Conservation (phyloP, 495 filamentous ascomycete genomes). For the Chaetomium fimeti region DNA sequence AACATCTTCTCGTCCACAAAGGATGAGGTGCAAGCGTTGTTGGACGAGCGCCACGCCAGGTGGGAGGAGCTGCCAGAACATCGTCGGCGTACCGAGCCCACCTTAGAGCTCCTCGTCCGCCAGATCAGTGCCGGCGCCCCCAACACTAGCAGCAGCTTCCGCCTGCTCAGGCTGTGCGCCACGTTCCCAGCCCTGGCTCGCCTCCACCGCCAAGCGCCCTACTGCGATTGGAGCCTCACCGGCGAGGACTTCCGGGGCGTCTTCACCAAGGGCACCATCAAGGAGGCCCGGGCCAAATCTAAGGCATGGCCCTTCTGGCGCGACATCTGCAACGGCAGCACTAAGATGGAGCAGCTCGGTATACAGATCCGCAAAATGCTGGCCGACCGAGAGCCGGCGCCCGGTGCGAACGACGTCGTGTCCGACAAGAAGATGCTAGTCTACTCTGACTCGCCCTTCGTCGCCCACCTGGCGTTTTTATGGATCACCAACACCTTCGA, state of each 20-base stretch:
- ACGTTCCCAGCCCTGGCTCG: slow-evolving; percentile 7
- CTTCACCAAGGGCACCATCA: slow-evolving; percentile 5
- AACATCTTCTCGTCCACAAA: slow-evolving; percentile 9
- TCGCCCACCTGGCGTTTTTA: slow-evolving; percentile 13
- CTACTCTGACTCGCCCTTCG: slow-evolving; percentile 9
- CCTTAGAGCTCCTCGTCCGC: slow-evolving; percentile 6
- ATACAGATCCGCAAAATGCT: slow-evolving; percentile 12
- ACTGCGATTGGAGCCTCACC: slow-evolving; percentile 1
- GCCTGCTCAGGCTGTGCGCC: slow-evolving; percentile 9
- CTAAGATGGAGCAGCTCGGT: slow-evolving; percentile 6
- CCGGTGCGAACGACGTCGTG: slow-evolving; percentile 4
- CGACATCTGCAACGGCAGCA: slow-evolving; percentile 8
- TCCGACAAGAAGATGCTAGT: slow-evolving; percentile 11
- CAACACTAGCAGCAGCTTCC: slow-evolving; percentile 3
- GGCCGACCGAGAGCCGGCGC: slow-evolving; percentile 10
- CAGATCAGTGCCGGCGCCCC: slow-evolving; percentile 8
- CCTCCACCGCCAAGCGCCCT: not conserved
- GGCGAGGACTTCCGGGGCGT: slow-evolving; percentile 3
- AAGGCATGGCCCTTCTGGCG: slow-evolving; percentile 8
- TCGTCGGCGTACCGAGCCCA: not conserved
- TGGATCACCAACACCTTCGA: slow-evolving; percentile 12
- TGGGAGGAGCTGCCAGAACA: slow-evolving; percentile 8
- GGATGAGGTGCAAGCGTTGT: not conserved
- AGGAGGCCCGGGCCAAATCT: slow-evolving; percentile 5
- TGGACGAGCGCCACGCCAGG: slow-evolving; percentile 4